Evolutionary conservation across 2,329 filamentous ascomycete species (phyloP), one percentile per base, ranked within the genome.

Genomic region (Alternaria hordeiaustralica): DNA sequence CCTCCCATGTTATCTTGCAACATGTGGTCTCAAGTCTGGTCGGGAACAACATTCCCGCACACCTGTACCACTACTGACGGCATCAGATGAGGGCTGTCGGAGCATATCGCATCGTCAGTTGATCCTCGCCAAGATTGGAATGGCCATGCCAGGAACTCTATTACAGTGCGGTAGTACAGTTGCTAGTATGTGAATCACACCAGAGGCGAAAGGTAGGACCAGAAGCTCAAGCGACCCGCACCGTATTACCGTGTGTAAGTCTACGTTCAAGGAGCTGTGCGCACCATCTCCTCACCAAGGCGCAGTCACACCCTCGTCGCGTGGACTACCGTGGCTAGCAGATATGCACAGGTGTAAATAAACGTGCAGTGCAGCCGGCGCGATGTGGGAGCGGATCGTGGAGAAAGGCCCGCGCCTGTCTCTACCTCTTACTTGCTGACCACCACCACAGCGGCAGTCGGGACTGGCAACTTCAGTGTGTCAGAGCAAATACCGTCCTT

Each of bases 311-410:
- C 76, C 61, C 58, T 66, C 59, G 64, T 71, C 78, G 75, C 78
- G 78, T 79, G 78, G 75, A 64, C 69, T 56, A 69, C 51, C 71
- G 69, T 71, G 66, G 70, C 67, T 73, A 72, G 71, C 64, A 71
- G 58, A 64, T 66, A 75, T 78, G 76, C 77, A 77, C 71, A 76
- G 71, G 73, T 76, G 71, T 70, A 77, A 79, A 78, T 79, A 79
- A 79, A 78, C 73, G 76, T 79, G 78, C 77, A 79, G 77, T 68
- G 77, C 78, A 79, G 70, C 78, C 72, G 75, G 76, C 76, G 76
- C 77, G 74, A 75, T 75, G 75, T 78, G 77, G 70, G 71, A 71
- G 72, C 75, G 76, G 76, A 76, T 79, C 75, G 76, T 76, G 72
- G 73, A 72, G 72, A 72, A 71, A 72, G 64, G 70, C 67, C 70